Conservation (phyloP, 768 basidiomycete species). For the Xerocomellus chrysenteron region DNA sequence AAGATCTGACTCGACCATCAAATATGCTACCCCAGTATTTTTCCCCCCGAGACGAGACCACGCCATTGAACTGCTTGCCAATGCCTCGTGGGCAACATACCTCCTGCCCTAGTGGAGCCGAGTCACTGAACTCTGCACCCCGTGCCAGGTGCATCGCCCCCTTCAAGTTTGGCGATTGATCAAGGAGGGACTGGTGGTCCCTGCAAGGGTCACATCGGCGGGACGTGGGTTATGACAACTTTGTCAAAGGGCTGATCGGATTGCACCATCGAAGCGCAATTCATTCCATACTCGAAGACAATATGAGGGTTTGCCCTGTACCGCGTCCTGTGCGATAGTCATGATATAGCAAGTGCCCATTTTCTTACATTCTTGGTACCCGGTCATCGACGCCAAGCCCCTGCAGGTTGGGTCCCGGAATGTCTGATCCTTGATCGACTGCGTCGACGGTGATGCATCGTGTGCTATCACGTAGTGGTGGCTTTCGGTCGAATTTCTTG, state of each 20-base stretch:
- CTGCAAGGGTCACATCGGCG: not conserved
- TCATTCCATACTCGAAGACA: not conserved
- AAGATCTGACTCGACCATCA: not conserved
- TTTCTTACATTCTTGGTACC: not conserved
- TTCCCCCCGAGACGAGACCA: not conserved
- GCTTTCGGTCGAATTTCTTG: not conserved
- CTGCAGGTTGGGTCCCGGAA: not conserved
- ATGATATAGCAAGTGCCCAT: not conserved
- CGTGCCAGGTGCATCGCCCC: conserved; percentile 2
- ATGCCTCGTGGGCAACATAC: conserved; percentile 19
- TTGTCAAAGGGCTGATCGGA: not conserved
- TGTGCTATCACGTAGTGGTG: not conserved
- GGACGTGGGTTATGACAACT: not conserved
- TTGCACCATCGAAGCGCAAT: not conserved
- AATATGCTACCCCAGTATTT: not conserved
- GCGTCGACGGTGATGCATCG: not conserved
- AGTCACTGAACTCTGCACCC: conserved; percentile 12
- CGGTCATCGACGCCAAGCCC: not conserved
- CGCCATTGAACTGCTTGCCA: not conserved
- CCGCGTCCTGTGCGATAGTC: not conserved
- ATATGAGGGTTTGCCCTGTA: not conserved
- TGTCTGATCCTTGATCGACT: not conserved
- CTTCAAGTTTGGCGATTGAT: conserved; percentile 2
- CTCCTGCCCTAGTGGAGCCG: not conserved
- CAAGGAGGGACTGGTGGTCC: not conserved